Evolutionary conservation across 352 stramenopile genomes (phyloP), one percentile per base, ranked within the genome.

Genomic region (Phytopythium ostracodes): DNA sequence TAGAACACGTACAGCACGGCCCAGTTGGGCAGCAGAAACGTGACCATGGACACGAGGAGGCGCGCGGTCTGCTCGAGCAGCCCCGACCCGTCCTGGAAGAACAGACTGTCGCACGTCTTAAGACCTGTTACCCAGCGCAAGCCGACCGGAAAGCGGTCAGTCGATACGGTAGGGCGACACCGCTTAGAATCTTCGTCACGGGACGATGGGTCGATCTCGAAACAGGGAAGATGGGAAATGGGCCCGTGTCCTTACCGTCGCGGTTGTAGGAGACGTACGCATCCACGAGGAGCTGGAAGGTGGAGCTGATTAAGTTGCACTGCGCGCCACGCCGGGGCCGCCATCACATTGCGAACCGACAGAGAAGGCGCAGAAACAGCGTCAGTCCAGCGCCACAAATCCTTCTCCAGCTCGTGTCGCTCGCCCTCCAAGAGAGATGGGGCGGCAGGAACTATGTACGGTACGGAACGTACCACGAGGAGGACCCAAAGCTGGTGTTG

Each of bases 1-100:
- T 81, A 91, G 66, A 91, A 91, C 24, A 91, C 81, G 66, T 89
- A 89, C 49, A 91, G 62, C 5, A 62, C 80, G 36, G 77, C 78
- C 77, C 77, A 89, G 56, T 87, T 88, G 17, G 81, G 81, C 35
- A 88, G 50, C 43, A 89, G 56, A 49, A 84, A 87, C 54, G 72
- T 78, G 33, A 75, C 70, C 9, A 83, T 56, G 24, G 79, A 81
- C 43, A 91, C 73, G 42, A 66, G 36, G 6, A 89, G 65, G 12
- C 81, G 81, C 40, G 77, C 59, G 0, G 74, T 73, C 64, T 91
- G 81, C 64, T 89, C 81, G 22, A 88, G 47, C 17, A 73, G 52
- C 3, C 79, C 77, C 0, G 77, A 68, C 33, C 79, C 75, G 58
- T 91, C 79, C 36, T 87, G 69, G 58, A 89, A 89, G 63, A 91